Conservation (phyloP, 1,284 basidiomycete species). For the Fistulinella cinereoalba region DNA sequence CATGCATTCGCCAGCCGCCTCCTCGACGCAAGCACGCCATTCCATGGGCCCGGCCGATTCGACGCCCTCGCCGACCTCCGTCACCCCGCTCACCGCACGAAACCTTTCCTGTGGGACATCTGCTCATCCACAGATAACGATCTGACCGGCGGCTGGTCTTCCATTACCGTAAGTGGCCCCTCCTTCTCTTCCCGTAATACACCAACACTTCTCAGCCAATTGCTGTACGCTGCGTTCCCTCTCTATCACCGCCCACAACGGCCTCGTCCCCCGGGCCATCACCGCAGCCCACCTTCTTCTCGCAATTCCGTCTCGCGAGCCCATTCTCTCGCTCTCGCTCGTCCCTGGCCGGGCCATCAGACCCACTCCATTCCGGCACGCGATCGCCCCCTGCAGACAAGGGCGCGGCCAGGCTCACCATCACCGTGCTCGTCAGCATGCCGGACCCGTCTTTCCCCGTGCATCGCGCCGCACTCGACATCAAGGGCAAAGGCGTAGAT, state of each 20-base stretch:
- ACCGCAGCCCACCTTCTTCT: conserved; percentile 4
- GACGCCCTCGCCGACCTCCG: neutral
- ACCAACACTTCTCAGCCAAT: conserved; percentile 14
- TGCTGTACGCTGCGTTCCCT: conserved; percentile 8
- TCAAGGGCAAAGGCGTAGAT: conserved; percentile 21
- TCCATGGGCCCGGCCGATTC: conserved; percentile 1
- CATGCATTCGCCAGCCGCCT: conserved; percentile 50
- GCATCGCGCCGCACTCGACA: neutral
- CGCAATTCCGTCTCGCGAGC: conserved; percentile 10
- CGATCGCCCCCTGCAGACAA: conserved; percentile 1
- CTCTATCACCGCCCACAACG: neutral
- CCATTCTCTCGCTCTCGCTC: neutral
- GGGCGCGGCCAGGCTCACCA: conserved; percentile 24
- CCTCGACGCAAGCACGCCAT: conserved; percentile 24
- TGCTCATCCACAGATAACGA: conserved; percentile 1
- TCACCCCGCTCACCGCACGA: conserved; percentile 10
- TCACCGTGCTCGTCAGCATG: conserved; percentile 64
- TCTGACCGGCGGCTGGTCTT: conserved; percentile 6
- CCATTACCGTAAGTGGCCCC: conserved; percentile 15
- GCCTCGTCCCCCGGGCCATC: neutral
- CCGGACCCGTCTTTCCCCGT: conserved; percentile 36
- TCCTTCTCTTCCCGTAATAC: neutral
- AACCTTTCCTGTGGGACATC: conserved; percentile 19
- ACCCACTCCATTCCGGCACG: neutral
- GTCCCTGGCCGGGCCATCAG: neutral